phyloP scores from a whole-genome alignment of 306 rosid genomes.

The Glycine tomentella region DNA sequence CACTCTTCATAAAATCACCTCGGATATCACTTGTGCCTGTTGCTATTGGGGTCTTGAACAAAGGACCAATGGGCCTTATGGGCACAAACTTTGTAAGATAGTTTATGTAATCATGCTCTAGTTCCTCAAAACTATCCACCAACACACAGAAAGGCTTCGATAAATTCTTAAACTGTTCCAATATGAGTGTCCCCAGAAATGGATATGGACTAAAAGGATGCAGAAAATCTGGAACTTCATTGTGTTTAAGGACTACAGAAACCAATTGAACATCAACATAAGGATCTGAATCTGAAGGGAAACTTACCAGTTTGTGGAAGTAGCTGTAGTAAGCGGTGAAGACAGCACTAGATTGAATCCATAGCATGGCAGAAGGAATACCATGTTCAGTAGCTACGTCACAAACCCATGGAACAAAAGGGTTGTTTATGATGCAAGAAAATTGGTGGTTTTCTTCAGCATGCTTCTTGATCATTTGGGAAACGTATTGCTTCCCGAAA shows the following conservation, averaged over 20 bases:
- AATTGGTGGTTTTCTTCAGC: slow-evolving; percentile 49
- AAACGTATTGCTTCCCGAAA: slow-evolving; percentile 46
- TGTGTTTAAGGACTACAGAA: slow-evolving; percentile 49
- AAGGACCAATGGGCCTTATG: slow-evolving; percentile 61
- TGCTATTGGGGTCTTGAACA: slow-evolving; percentile 57
- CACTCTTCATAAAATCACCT: slow-evolving; percentile 61
- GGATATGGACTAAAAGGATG: slow-evolving; percentile 50
- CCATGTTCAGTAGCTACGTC: slow-evolving; percentile 58
- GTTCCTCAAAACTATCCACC: slow-evolving; percentile 66
- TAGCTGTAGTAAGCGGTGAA: slow-evolving; percentile 63
- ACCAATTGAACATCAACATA: slow-evolving; percentile 57
- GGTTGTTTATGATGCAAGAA: slow-evolving; percentile 69
- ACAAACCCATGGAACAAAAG: slow-evolving; percentile 72
- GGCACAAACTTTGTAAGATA: slow-evolving; percentile 43
- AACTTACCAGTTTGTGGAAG: slow-evolving; percentile 54
- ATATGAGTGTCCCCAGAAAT: slow-evolving; percentile 45
- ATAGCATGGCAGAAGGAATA: slow-evolving; percentile 61
- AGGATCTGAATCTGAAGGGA: slow-evolving; percentile 62
- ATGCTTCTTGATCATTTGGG: slow-evolving; percentile 47
- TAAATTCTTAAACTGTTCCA: slow-evolving; percentile 59
- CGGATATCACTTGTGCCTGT: slow-evolving; percentile 21
- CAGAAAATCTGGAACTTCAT: slow-evolving; percentile 72
- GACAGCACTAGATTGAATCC: slow-evolving; percentile 75
- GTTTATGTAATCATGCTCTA: slow-evolving; percentile 54
- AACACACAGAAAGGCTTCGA: slow-evolving; percentile 57